These are phyloP conservation scores for Colletotrichum australisinense DNA, from an alignment of 2,329 filamentous ascomycete genomes.

Conservation along the genomic window DNA sequence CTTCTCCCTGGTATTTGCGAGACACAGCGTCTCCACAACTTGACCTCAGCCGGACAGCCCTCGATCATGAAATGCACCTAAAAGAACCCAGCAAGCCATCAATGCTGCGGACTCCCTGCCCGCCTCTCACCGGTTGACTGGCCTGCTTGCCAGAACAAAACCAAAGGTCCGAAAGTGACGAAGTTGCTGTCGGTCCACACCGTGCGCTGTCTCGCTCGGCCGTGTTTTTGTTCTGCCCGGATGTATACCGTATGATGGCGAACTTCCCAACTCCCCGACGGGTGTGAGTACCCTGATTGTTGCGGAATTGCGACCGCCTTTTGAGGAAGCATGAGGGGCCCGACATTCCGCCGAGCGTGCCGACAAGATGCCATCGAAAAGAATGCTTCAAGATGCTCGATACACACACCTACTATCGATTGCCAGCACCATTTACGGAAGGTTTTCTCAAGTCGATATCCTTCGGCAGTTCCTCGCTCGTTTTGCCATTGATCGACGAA, in stretches of 20 bases:
- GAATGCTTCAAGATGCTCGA: background rate
- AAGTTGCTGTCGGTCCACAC: background rate
- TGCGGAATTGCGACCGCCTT: background rate
- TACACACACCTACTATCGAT: background rate
- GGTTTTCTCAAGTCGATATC: background rate
- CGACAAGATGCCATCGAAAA: background rate
- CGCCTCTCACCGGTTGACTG: background rate
- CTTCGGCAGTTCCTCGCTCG: background rate
- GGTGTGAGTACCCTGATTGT: background rate
- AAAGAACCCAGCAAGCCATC: slow-evolving; percentile 2
- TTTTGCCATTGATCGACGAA: background rate
- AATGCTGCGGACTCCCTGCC: slow-evolving; percentile 4
- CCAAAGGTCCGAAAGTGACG: background rate
- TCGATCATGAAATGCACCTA: background rate
- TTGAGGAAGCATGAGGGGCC: background rate
- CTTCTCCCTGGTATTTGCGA: background rate
- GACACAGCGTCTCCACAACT: slow-evolving; percentile 1
- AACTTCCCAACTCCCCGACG: background rate
- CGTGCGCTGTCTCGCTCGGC: background rate
- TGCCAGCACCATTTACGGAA: background rate
- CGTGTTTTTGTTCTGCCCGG: background rate
- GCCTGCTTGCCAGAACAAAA: background rate
- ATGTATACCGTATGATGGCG: background rate
- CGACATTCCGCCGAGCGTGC: background rate
- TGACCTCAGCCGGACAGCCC: slow-evolving; percentile 1